Evolutionary conservation across 345 rosid genomes (phyloP), one percentile per base, ranked within the genome.

Genomic region (Abelmoschus esculentus): DNA sequence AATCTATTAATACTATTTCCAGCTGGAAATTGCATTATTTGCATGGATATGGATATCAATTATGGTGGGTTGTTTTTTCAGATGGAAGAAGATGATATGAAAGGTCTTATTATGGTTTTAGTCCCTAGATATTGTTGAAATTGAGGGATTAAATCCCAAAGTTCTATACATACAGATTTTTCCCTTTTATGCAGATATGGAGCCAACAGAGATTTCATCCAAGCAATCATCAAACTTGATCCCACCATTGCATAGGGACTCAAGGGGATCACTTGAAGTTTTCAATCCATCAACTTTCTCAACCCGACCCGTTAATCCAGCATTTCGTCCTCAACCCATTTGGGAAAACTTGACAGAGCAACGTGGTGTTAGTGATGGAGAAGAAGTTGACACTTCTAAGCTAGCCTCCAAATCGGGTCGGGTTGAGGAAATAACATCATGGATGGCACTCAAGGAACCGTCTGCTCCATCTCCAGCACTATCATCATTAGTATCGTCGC

Each of bases 261-360:
- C 83, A 12, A 90, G 98, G 55, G 97, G 88, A 47, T 93, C 98
- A 15, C 91, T 93, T 3, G 98, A 93, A 62, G 90, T 91, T 15
- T 93, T 93, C 75, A 89, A 89, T 67, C 95, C 97, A 1, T 78
- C 96, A 7, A 72, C 81, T 53, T 64, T 31, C 70, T 75, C 86
- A 1, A 72, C 83, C 79, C 84, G 86, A 70, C 77, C 91, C 72
- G 71, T 83, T 26, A 86, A 78, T 75, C 91, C 84, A 0, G 74
- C 80, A 0, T 81, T 81, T 63, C 85, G 85, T 6, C 71, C 88
- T 1, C 87, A 71, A 46, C 81, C 86, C 29, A 56, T 84, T 47
- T 83, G 96, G 97, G 83, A 77, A 74, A 76, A 13, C 63, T 60
- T 75, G 87, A 70, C 26, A 19, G 92, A 86, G 29, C 75, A 80